These are phyloP conservation scores for Diaporthe vaccinii DNA, from an alignment of 2,329 filamentous ascomycete genomes.

Conservation along the genomic window DNA sequence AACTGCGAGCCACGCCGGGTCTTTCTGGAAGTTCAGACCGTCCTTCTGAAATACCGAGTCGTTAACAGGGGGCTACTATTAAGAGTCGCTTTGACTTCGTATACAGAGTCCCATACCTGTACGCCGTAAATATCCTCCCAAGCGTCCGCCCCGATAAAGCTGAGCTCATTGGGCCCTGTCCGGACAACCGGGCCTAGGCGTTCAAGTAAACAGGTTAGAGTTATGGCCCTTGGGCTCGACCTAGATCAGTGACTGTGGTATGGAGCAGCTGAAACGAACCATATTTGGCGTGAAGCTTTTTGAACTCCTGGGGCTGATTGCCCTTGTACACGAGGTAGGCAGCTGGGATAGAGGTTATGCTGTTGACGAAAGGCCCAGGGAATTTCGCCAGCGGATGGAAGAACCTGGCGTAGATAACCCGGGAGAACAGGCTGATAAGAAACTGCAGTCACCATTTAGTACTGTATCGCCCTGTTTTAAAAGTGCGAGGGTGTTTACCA, in stretches of 20 bases:
- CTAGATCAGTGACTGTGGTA: too few species aligned
- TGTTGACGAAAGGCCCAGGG: background rate
- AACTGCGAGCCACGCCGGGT: background rate
- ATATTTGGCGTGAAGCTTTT: background rate
- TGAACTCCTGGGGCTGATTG: background rate
- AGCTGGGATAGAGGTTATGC: background rate
- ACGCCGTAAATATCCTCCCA: constrained; percentile 1
- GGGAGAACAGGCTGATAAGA: background rate
- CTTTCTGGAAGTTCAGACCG: background rate
- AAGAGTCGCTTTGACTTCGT: background rate
- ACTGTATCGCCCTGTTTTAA: too few species aligned
- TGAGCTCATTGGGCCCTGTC: background rate
- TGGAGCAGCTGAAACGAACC: background rate
- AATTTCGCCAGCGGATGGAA: background rate
- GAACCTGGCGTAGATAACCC: background rate
- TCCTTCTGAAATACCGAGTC: background rate
- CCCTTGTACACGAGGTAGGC: background rate
- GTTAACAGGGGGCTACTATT: background rate
- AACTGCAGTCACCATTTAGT: background rate
- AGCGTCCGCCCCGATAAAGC: background rate
- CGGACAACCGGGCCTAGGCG: background rate
- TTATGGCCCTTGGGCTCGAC: too few species aligned
- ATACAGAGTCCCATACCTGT: background rate
- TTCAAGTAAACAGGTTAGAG: background rate
- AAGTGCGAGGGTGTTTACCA: background rate